Evolutionary conservation across 768 basidiomycete species (phyloP), one percentile per base, ranked within the genome.

Genomic region (Suillus tomentosus): DNA sequence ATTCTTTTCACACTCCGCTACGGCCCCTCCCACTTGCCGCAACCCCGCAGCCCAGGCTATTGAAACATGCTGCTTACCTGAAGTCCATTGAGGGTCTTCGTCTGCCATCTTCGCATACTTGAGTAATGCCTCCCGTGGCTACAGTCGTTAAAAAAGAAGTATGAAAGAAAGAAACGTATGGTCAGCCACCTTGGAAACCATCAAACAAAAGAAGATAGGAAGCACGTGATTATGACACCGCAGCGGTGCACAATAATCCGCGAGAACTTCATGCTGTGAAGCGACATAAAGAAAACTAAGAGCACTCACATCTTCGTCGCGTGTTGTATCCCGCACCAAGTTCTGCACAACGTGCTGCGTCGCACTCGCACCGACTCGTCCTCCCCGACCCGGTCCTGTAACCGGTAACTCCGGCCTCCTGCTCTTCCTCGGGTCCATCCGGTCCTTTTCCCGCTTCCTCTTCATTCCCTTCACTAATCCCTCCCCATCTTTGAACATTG

Each of bases 91-190:
- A 60, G 91, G 94, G 74, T 96, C 90, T 65, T 84, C 79, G 51
- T 92, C 90, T 66, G 89, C 88, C 63, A 78, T 74, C 19, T 89
- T 79, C 40, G 97, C 97, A 70, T 95, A 98, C 78, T 89, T 94
- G 82, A 99, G 91, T 62, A 99, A 80, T 4, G 97, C 97, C 79
- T 97, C 96, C 66, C 97, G 90, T 50, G 97, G 97, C 96, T 99
- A 78, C 27, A 70, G 72, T 55, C 70, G 67, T 66, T 68, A 70
- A 70, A 48, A 70, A 70, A 48, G 62, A 73, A 68, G 50, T 51
- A 27, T 51, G 62, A 71, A 68, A 64, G 47, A n/a, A 56, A 63
- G 68, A 68, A 60, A 60, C 65, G 67, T 63, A 62, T 65, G 68
- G 70, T 75, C 68, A 72, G 76, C 68, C 60, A 8, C 69, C 58